Evolutionary conservation across 495 filamentous ascomycete species (phyloP).

Genomic region (Clavariopsis aquatica): DNA sequence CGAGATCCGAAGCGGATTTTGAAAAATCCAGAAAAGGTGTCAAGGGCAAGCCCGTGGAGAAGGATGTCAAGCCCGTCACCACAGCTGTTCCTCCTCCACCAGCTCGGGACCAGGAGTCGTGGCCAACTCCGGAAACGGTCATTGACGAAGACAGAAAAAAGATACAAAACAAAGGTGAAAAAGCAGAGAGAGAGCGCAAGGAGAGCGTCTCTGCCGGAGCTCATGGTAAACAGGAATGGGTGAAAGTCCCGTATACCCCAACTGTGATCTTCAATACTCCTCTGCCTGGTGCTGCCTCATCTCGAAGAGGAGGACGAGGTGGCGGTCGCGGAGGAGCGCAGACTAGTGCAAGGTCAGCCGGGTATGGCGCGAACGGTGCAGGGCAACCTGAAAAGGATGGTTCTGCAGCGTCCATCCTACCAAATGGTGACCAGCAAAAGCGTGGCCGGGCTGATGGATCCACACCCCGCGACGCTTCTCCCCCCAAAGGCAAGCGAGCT

Average conservation of each 20-base stretch:
- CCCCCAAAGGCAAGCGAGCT: constrained; percentile 47
- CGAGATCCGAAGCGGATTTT: constrained; percentile 20
- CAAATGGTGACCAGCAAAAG: constrained; percentile 38
- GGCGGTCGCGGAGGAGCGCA: constrained; percentile 60
- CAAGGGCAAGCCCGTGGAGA: constrained; percentile 55
- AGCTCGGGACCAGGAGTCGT: constrained; percentile 72
- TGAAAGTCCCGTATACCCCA: constrained; percentile 67
- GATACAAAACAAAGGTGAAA: constrained; percentile 63
- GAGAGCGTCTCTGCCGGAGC: constrained; percentile 26
- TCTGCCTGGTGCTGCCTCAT: constrained; percentile 52
- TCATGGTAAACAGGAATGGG: constrained; percentile 48
- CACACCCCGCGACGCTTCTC: constrained; percentile 40
- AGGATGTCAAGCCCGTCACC: constrained; percentile 53
- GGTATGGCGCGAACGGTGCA: constrained; percentile 44
- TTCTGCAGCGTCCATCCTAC: constrained; percentile 1
- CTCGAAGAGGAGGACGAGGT: constrained; percentile 39
- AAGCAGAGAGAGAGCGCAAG: constrained; percentile 63
- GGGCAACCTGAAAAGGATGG: constrained; percentile 30
- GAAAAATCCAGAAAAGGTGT: constrained; percentile 39
- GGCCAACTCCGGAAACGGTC: constrained; percentile 87
- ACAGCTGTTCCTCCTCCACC: constrained; percentile 55
- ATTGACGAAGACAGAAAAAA: constrained; percentile 74
- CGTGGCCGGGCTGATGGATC: constrained; percentile 39
- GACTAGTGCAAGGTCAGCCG: constrained; percentile 55
- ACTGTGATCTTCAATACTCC: constrained; percentile 81